Conservation (phyloP, 2,329 filamentous ascomycete genomes). For the Arthrobotrys musiformis region DNA sequence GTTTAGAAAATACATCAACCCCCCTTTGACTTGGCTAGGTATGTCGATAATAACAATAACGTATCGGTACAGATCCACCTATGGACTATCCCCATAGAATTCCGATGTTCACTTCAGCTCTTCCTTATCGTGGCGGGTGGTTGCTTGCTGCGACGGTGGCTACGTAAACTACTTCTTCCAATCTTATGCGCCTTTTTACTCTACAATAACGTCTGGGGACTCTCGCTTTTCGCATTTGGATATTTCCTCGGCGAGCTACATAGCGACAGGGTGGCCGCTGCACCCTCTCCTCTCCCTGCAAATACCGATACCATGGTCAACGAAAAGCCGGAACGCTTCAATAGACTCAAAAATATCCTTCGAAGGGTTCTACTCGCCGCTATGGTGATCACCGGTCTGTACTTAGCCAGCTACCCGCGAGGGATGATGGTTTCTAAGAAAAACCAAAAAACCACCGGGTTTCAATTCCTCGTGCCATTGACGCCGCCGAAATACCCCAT, state of each 20-base stretch:
- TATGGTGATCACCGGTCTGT: not conserved
- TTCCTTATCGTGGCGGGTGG: constrained; percentile 4
- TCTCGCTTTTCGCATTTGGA: constrained; percentile 11
- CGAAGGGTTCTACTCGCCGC: not conserved
- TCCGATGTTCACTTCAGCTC: constrained; percentile 22
- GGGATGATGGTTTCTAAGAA: not conserved
- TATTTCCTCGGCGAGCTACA: constrained; percentile 30
- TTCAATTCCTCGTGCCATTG: not conserved
- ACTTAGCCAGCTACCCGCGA: constrained; percentile 15
- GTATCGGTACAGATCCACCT: constrained; percentile 17
- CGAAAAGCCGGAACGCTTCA: not conserved
- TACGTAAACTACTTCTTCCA: constrained; percentile 12
- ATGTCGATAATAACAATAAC: not conserved
- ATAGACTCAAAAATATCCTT: not conserved
- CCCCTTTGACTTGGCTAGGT: not conserved
- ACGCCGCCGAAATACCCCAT: constrained; percentile 16
- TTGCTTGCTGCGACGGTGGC: not conserved
- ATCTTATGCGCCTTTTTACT: constrained; percentile 14
- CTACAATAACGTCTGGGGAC: constrained; percentile 2
- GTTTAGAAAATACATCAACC: not conserved
- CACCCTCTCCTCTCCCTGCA: not conserved
- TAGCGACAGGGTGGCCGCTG: not conserved
- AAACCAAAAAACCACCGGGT: constrained; percentile 27
- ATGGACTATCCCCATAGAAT: constrained; percentile 45
- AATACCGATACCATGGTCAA: too few species aligned